phyloP scores from a whole-genome alignment of 768 basidiomycete genomes.

The Udeniomyces megalosporus region DNA sequence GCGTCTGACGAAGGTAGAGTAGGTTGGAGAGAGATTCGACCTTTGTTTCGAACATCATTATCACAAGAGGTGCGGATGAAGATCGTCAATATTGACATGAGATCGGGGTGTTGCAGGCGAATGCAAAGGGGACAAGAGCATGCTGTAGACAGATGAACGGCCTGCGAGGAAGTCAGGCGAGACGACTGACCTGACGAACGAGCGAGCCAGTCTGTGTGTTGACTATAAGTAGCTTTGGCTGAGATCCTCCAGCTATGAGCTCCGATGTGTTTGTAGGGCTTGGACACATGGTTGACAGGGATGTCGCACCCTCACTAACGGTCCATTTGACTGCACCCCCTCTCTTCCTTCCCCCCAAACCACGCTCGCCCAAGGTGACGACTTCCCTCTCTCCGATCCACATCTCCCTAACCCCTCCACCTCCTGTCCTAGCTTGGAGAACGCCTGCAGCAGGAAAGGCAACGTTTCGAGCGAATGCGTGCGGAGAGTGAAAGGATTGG shows the following conservation, averaged over 20 bases:
- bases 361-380: slow-evolving; percentile 31
- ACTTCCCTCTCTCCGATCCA: slow-evolving; percentile 64
- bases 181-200: slow-evolving; percentile 39
- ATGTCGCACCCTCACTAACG: slow-evolving; percentile 19
- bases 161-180: slow-evolving; percentile 36
- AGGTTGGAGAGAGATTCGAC: slow-evolving; percentile 13
- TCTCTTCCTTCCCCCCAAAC: slow-evolving; percentile 30
- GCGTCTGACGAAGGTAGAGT: slow-evolving; percentile 13
- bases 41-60: no score
- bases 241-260: slow-evolving; percentile 39
- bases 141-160: background rate
- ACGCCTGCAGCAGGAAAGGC: slow-evolving; percentile 22
- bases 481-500: slow-evolving; percentile 43
- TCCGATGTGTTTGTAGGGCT: slow-evolving; percentile 34
- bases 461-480: slow-evolving; percentile 23
- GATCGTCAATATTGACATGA: slow-evolving; percentile 33
- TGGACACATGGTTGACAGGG: slow-evolving; percentile 18
- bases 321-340: slow-evolving; percentile 31
- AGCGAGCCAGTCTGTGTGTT: slow-evolving; percentile 57
- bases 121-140: slow-evolving; percentile 44
- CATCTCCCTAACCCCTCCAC: slow-evolving; percentile 50
- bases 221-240: slow-evolving; percentile 48
- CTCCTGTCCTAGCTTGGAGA: slow-evolving; percentile 14
- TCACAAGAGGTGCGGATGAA: background rate
- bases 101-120: slow-evolving; percentile 47